These are phyloP conservation scores for Puccinia polysora DNA, from an alignment of 1,284 basidiomycete genomes.

Conservation along the genomic window DNA sequence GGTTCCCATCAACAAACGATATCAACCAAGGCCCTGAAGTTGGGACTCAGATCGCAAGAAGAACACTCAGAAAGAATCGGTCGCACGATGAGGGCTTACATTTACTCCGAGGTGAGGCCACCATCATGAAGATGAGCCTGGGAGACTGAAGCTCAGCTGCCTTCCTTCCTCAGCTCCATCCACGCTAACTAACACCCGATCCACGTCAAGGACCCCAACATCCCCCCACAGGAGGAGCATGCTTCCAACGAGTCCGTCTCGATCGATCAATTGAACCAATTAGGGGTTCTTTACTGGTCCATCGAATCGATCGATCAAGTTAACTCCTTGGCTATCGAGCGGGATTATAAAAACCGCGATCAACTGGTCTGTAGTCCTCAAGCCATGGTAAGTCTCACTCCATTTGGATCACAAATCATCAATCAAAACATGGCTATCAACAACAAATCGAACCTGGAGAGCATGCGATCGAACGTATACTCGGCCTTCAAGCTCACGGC, in stretches of 20 bases:
- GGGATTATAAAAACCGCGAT: conserved; percentile 34
- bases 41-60: too few species aligned
- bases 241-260: conserved; percentile 23
- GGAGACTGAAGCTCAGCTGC: neutral
- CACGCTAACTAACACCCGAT: neutral
- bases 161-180: neutral
- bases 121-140: neutral
- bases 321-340: neutral
- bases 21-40: too few species aligned
- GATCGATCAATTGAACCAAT: neutral
- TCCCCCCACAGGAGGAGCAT: conserved; percentile 11
- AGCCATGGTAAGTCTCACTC: conserved; percentile 29
- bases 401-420: too few species aligned
- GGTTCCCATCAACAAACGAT: too few species aligned
- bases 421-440: neutral
- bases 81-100: conserved; percentile 7
- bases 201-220: neutral
- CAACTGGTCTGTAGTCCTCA: conserved; percentile 15
- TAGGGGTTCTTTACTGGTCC: conserved; percentile 18
- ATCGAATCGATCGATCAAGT: conserved; percentile 22
- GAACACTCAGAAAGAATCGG: too few species aligned
- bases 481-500: neutral
- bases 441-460: too few species aligned
- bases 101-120: conserved; percentile 2
- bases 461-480: neutral